Evolutionary conservation across 257 asterid genomes (phyloP), one percentile per base, ranked within the genome.

Genomic region (Ophiorrhiza pumila): DNA sequence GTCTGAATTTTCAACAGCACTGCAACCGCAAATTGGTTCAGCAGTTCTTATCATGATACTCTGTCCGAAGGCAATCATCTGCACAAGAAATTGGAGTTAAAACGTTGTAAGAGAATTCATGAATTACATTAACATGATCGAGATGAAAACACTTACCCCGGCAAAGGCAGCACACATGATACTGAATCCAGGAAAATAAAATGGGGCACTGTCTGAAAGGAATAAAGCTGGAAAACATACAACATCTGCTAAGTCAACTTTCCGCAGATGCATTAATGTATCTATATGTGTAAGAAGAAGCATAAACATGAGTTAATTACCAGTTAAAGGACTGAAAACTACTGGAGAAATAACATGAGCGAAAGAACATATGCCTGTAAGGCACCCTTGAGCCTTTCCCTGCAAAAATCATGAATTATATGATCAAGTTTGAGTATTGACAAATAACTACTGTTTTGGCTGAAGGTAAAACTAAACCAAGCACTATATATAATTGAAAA

Each of bases 361-460:
- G 15, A 91, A 85, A 37, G 96, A 90, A 76, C 89, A 60, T 49
- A 91, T 83, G 74, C 97, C 97, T 32, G 97, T 87, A 64, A 94
- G 84, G 84, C 96, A 90, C 12, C 99, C 99, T 70, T 90, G 99
- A 66, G 81, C 97, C 75, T 92, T 94, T n/a, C 99, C 97, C 96
- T 91, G 74, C 13, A 69, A 17, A 39, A 55, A 41, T 2, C 43
- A 17, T 20, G 17, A 63, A 63, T 39, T 31, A 59, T 5, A 53
- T 5, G n/a, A 49, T 34, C 45, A 18, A 61, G 67, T 61, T 18
- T 0, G 10, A 3, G 2, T 15, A 8, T 61, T n/a, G n/a, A 34
- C 32, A 22, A 22, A 9, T 14, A 37, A 60, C n/a, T n/a, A n/a
- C n/a, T n/a, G n/a, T n/a, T n/a, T n/a, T n/a, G n/a, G n/a, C n/a